Base-by-base conservation (phyloP, 1,284 basidiomycete species). In the Ceratobasidium sp. region DNA sequence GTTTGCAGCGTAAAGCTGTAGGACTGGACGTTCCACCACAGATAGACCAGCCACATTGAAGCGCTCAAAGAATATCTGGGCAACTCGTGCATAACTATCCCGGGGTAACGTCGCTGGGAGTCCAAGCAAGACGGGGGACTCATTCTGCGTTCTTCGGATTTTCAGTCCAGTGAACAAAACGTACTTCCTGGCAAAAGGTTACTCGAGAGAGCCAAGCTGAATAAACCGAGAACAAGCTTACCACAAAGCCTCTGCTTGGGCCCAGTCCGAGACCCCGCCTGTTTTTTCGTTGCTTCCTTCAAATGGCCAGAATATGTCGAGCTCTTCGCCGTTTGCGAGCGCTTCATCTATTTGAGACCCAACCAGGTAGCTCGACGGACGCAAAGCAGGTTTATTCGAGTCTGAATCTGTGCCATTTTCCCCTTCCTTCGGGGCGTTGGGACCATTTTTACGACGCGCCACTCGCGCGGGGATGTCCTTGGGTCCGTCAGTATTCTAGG, bases 51-150 rank as follows among this genome's bases (percentile, higher is more conserved):
- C 94, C 57, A 93, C 91, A 82, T 98, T 98, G 88, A 98, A 95
- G n/a, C 92, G 90, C 83, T 99, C 97, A 82, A 99, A 99, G 83
- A 98, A 96, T 76, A 96, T 88, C 82, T 95, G 95, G 79, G 92
- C 93, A 81, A 93, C 87, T 62, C 87, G 87, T 81, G 97, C 95
- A 82, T 92, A 89, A 5, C 90, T 88, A 71, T 89, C 87, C 70
- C 93, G 89, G n/a, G 94, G 88, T 25, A 96, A 88, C 25, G 92
- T 90, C 0, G 92, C 84, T 0, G 89, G 86, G 70, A 97, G 86
- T 54, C 92, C 91, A 75, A 97, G 88, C 65, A 97, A 87, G 75
- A 94, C 89, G 15, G 95, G 94, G 11, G 93, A 96, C 82, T 96
- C 93, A 83, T 98, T 98, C 80, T 94, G 92, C 5, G 90, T 90